Evolutionary conservation across 305 asterid genomes (phyloP).

Genomic region (Solanum hybrid): DNA sequence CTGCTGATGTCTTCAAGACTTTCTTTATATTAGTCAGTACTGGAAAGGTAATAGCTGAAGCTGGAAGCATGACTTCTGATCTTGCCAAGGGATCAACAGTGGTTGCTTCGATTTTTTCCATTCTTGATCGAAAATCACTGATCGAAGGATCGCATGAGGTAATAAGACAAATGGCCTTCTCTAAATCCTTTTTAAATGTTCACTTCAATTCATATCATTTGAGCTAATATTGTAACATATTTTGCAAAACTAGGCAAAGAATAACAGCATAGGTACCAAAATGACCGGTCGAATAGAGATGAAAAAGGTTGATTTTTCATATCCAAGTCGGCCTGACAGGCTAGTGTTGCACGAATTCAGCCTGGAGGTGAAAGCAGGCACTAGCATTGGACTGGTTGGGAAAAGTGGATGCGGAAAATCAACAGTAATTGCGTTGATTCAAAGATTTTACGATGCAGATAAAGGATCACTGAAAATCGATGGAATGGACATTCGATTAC

Average conservation of each 20-base stretch:
- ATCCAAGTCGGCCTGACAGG: constrained; percentile 50
- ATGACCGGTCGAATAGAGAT: constrained; percentile 51
- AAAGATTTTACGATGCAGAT: constrained; percentile 68
- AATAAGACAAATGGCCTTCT: constrained; percentile 17
- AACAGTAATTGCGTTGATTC: constrained; percentile 56
- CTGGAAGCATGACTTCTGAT: constrained; percentile 95
- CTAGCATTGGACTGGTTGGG: constrained; percentile 70
- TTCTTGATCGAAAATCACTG: constrained; percentile 57
- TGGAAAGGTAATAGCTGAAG: constrained; percentile 82
- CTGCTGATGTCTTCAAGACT: constrained; percentile 76
- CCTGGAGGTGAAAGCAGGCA: constrained; percentile 62
- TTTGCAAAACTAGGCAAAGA: constrained; percentile 24
- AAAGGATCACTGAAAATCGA: constrained; percentile 54
- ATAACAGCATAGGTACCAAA: constrained; percentile 20
- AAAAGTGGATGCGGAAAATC: constrained; percentile 87
- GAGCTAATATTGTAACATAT: not conserved
- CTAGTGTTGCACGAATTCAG: constrained; percentile 41
- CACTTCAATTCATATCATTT: not conserved
- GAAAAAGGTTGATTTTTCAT: constrained; percentile 58
- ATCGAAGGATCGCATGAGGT: constrained; percentile 37
- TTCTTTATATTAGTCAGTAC: constrained; percentile 77
- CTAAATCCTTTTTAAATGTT: not conserved
- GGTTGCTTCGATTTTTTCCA: constrained; percentile 53
- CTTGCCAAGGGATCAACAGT: constrained; percentile 78
- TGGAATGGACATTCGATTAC: constrained; percentile 44